phyloP scores from a whole-genome alignment of 371 early-diverging fungal genomes.

The Syncephalastrum monosporum region DNA sequence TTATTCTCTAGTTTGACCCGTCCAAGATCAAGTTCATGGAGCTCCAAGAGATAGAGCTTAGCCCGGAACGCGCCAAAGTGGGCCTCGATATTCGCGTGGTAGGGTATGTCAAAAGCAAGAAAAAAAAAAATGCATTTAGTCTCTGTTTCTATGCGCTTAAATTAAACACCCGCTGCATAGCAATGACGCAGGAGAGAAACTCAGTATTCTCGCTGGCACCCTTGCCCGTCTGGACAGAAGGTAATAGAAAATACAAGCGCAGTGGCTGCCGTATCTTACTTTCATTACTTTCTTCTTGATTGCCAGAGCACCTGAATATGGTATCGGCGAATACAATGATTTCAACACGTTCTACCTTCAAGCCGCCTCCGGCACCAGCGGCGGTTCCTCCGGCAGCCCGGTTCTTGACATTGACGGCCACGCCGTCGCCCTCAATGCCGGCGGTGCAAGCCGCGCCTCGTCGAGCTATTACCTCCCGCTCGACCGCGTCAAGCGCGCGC shows the following conservation, averaged over 20 bases:
- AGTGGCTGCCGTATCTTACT: too few relatives aligned
- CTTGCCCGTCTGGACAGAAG: slow-evolving; percentile 68
- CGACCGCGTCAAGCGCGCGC: slow-evolving; percentile 68
- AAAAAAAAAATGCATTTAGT: background rate
- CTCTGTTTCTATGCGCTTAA: background rate
- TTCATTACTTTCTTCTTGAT: too few relatives aligned
- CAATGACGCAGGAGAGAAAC: slow-evolving; percentile 84
- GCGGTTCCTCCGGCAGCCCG: slow-evolving; percentile 70
- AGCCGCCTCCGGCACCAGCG: slow-evolving; percentile 67
- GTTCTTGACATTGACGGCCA: slow-evolving; percentile 69
- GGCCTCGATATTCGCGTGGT: slow-evolving; percentile 84
- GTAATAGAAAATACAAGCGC: too few relatives aligned
- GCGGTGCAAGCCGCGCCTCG: slow-evolving; percentile 56
- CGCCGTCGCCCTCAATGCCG: slow-evolving; percentile 70
- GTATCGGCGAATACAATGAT: slow-evolving; percentile 66
- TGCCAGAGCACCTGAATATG: slow-evolving; percentile 44
- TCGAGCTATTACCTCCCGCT: slow-evolving; percentile 67
- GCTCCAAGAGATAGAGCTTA: slow-evolving; percentile 66
- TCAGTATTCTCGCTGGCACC: slow-evolving; percentile 77
- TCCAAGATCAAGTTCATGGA: slow-evolving; percentile 69
- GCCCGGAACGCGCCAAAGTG: slow-evolving; percentile 74
- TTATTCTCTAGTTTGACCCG: slow-evolving; percentile 73
- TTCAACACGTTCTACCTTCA: slow-evolving; percentile 73
- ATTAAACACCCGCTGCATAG: slow-evolving; percentile 10
- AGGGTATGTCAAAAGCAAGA: slow-evolving; percentile 39